Evolutionary conservation across 2,329 filamentous ascomycete genomes (phyloP), one percentile per base, ranked within the genome.

Genomic region (Lomentospora prolificans): DNA sequence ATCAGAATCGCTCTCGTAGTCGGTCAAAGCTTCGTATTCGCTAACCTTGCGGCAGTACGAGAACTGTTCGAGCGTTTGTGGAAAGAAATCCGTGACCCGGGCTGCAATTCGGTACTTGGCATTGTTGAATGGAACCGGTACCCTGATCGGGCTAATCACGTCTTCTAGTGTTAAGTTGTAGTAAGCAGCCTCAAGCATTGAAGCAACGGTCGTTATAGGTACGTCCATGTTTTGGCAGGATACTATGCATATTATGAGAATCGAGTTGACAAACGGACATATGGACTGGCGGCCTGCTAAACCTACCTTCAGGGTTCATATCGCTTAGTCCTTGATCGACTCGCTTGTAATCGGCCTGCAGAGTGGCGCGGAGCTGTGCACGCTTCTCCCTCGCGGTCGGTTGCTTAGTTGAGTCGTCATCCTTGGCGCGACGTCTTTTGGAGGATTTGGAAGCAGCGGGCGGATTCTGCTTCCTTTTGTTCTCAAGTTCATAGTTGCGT

Each of bases 61-160:
- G 66, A 96, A 96, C 57, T 92, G 81, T 60, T 84, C 79, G 1
- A 96, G 71, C 1, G 76, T 75, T 2, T 75, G 70, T 0, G 92
- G 92, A 57, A 78, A 81, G 67, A 88, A 96, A 69, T 96, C 89
- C 33, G 95, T 78, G 1, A 95, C 85, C n/a, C 89, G 85, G 33
- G 89, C 84, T 31, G 78, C 75, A 22, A 82, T 74, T 50, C 82
- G 81, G 65, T 90, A 90, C 44, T 82, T 87, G 57, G 78, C 72
- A 64, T 91, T 90, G 57, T 84, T 76, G 63, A 95, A 95, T 0
- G 90, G 89, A 0, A 91, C 62, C n/a, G 61, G 60, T 1, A 80
- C 39, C 3, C 61, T 64, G 2, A 70, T 39, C 12, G 33, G 17
- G 8, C 30, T 62, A 14, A 63, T 55, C 50, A 71, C 56, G 14